phyloP scores from a whole-genome alignment of 192 early-diverging fungal genomes.

The Lunasporangiospora selenospora region DNA sequence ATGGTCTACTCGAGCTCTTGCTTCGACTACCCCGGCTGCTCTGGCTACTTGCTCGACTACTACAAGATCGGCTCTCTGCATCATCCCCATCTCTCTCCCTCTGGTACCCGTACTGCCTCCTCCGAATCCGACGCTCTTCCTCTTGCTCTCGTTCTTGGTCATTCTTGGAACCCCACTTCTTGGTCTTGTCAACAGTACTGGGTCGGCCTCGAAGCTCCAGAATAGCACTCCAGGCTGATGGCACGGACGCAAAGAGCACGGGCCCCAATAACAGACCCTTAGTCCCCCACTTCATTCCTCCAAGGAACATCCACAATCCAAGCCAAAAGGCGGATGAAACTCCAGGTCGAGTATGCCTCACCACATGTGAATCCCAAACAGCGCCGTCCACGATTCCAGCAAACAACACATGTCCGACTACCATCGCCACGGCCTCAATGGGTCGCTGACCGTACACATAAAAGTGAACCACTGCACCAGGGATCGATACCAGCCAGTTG shows the following conservation, averaged over 20 bases:
- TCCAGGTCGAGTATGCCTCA: constrained; percentile 32
- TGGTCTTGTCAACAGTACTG: neutral
- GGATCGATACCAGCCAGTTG: constrained; percentile 37
- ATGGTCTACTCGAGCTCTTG: no score
- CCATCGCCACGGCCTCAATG: constrained; percentile 34
- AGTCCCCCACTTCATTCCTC: constrained; percentile 42
- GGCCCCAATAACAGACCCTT: constrained; percentile 40
- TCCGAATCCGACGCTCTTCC: neutral
- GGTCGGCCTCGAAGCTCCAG: constrained; percentile 36
- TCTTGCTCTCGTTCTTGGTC: neutral
- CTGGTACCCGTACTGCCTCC: no score
- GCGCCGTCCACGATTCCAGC: constrained; percentile 28
- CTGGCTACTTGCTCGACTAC: no score
- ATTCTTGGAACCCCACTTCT: neutral
- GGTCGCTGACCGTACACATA: constrained; percentile 35
- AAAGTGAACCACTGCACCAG: constrained; percentile 39
- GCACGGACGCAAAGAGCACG: constrained; percentile 34
- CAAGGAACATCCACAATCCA: constrained; percentile 39
- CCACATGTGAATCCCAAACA: constrained; percentile 45
- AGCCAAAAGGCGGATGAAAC: constrained; percentile 46
- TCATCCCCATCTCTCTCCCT: no score
- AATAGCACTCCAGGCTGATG: constrained; percentile 33
- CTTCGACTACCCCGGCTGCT: no score
- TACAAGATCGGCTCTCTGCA: no score
- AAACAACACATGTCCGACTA: constrained; percentile 24